These are phyloP conservation scores for Saturnispora silvae DNA, from an alignment of 805 yeast species.

Conservation along the genomic window DNA sequence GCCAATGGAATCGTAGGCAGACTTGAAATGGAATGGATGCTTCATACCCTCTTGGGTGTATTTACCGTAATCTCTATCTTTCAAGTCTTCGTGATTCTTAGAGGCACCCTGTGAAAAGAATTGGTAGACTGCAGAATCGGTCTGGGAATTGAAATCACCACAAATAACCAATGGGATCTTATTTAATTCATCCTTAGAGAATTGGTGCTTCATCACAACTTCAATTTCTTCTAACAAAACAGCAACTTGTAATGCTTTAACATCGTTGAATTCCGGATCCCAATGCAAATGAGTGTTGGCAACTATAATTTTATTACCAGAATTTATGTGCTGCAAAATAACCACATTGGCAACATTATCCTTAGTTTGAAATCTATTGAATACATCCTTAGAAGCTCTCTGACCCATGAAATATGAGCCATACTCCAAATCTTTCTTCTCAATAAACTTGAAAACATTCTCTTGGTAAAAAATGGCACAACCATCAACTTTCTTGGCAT, in stretches of 20 bases:
- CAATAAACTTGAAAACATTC: slow-evolving; percentile 57
- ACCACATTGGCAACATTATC: slow-evolving; percentile 83
- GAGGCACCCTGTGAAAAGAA: slow-evolving; percentile 73
- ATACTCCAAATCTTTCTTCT: slow-evolving; percentile 70
- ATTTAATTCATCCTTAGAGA: slow-evolving; percentile 20
- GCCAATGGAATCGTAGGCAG: slow-evolving; percentile 75
- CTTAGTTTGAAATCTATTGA: slow-evolving; percentile 91
- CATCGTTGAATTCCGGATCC: slow-evolving; percentile 96
- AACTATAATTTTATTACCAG: slow-evolving; percentile 62
- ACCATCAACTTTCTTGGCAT: slow-evolving; percentile 89
- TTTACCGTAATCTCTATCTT: slow-evolving; percentile 82
- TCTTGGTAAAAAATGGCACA: slow-evolving; percentile 88
- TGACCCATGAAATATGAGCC: slow-evolving; percentile 70
- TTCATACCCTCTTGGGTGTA: slow-evolving; percentile 83
- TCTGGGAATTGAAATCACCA: slow-evolving; percentile 91
- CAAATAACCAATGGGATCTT: slow-evolving; percentile 73
- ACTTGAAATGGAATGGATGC: slow-evolving; percentile 71
- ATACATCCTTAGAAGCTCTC: slow-evolving; percentile 84
- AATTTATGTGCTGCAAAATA: slow-evolving; percentile 58
- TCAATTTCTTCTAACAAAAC: slow-evolving; percentile 83
- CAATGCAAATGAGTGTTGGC: slow-evolving; percentile 95
- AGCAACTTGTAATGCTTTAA: slow-evolving; percentile 91
- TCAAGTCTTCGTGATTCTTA: slow-evolving; percentile 69
- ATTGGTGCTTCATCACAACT: slow-evolving; percentile 38
- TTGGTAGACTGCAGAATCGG: slow-evolving; percentile 86